Base-by-base conservation (phyloP, 2,329 filamentous ascomycete genomes). In the Tolypocladium pustulatum region DNA sequence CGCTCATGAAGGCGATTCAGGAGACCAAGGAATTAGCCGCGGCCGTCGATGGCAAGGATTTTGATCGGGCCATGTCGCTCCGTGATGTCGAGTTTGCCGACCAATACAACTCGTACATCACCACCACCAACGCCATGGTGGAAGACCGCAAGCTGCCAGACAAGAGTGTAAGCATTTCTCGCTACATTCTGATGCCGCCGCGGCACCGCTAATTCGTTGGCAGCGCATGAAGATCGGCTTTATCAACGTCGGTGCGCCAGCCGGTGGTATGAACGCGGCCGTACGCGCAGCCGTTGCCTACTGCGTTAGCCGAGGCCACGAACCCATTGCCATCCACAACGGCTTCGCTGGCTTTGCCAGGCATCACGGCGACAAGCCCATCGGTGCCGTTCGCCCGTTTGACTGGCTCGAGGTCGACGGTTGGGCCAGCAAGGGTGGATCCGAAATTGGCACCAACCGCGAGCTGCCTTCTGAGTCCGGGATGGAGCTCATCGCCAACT, bases 241-340 rank as follows among this genome's bases (percentile, higher is more conserved):
- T 69, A 90, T 99, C 74, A 95, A 97, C 68, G 92, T 97, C 30
- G 94, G 94, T 67, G 94, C 94, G 15, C 94, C 94, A 9, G 94
- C 94, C 36, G 94, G 94, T 73, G 94, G 94, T 67, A 97, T 99
- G 90, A 99, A 99, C 74, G 92, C 93, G 34, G 94, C 94, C 49
- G 94, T 95, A 25, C 86, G 94, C 65, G 93, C 91, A 36, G 93
- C 90, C 17, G 92, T 97, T 22, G 91, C 91, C 37, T 97, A 97
- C 78, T 97, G 92, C 72, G 74, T 96, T 59, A 89, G 89, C 52
- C 85, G 91, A 60, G 94, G 94, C n/a, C 94, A 99, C 72, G 91
- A 90, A 57, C 90, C 94, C 4, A 73, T 97, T 67, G 93, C 91
- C 22, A 91, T 99, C 58, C 90, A 97, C 76, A 99, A 99, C 68